Conservation (phyloP, 2,329 filamentous ascomycete species). For the Esteya vermicola region DNA sequence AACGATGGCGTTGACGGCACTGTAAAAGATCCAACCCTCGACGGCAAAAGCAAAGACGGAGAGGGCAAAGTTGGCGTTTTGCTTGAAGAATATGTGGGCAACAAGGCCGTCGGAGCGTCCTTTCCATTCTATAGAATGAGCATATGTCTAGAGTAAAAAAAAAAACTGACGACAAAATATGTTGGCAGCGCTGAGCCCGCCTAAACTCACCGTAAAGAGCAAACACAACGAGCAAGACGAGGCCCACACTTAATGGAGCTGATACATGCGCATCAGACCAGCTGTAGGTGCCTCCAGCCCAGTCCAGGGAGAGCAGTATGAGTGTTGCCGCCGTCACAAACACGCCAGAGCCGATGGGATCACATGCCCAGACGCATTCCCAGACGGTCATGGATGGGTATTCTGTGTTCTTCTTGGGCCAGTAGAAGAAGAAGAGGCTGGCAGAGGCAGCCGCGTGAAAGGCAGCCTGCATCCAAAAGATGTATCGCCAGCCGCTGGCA, state of each 20-base stretch:
- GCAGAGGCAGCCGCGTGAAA: constrained; percentile 33
- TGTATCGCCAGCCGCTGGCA: constrained; percentile 35
- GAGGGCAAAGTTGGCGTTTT: constrained; percentile 38
- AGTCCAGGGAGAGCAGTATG: constrained; percentile 29
- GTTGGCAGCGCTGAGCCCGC: no score
- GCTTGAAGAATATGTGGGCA: constrained; percentile 39
- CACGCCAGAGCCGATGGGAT: constrained; percentile 29
- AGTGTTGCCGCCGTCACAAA: constrained; percentile 29
- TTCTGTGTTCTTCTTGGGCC: constrained; percentile 24
- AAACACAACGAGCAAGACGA: constrained; percentile 25
- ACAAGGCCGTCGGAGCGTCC: constrained; percentile 37
- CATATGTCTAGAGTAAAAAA: neutral
- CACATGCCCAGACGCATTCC: constrained; percentile 29
- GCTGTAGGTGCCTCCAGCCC: constrained; percentile 26
- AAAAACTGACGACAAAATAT: no score
- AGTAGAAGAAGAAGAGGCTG: constrained; percentile 33
- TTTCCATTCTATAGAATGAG: constrained; percentile 32
- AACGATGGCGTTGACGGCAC: constrained; percentile 34
- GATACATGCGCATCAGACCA: constrained; percentile 25
- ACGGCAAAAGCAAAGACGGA: constrained; percentile 41
- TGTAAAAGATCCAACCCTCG: constrained; percentile 45
- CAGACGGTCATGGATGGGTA: constrained; percentile 22
- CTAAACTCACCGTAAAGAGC: constrained; percentile 21
- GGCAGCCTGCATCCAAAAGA: constrained; percentile 45
- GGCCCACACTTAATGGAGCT: constrained; percentile 25